A percentile compares a stretch with the other conserved stretches of the same genome.
Conservation (phyloP, 176 grass and related monocot genomes). For the Carex cristatella region DNA sequence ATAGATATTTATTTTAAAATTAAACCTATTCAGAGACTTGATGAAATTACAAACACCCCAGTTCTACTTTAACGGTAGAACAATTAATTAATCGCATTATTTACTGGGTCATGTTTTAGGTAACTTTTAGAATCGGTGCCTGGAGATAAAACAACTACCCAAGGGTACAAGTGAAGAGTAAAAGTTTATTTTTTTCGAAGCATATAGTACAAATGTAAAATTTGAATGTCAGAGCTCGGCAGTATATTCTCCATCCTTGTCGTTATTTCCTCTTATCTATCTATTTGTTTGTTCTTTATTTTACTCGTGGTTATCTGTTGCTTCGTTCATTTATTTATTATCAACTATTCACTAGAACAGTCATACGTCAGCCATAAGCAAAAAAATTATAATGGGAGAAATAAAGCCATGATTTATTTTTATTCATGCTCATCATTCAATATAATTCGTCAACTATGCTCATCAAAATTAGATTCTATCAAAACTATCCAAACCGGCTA, state of each 20-base stretch:
- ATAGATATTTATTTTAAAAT: too few relatives aligned
- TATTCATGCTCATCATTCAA: too few relatives aligned
- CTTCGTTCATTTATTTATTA: not conserved
- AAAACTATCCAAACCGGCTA: too few relatives aligned
- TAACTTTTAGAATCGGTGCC: too few relatives aligned
- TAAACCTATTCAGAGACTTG: too few relatives aligned
- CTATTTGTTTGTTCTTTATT: not conserved
- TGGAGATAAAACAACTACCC: too few relatives aligned
- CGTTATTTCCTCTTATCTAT: not conserved
- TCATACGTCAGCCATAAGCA: not conserved
- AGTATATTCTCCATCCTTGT: constrained; percentile 1
- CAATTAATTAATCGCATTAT: too few relatives aligned
- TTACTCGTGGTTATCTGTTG: not conserved
- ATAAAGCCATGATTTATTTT: not conserved
- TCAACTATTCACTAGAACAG: not conserved
- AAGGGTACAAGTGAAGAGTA: not conserved
- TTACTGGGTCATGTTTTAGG: too few relatives aligned
- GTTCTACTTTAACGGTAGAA: too few relatives aligned
- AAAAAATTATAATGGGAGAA: not conserved
- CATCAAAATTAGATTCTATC: too few relatives aligned
- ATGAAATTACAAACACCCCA: too few relatives aligned
- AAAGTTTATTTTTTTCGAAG: not conserved
- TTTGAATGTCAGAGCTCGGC: not conserved
- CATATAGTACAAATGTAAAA: not conserved
- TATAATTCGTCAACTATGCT: too few relatives aligned